Percentiles rank a stretch among this genome's conserved stretches.
Conservation (phyloP, 345 rosid species). For the Aethionema arabicum region DNA sequence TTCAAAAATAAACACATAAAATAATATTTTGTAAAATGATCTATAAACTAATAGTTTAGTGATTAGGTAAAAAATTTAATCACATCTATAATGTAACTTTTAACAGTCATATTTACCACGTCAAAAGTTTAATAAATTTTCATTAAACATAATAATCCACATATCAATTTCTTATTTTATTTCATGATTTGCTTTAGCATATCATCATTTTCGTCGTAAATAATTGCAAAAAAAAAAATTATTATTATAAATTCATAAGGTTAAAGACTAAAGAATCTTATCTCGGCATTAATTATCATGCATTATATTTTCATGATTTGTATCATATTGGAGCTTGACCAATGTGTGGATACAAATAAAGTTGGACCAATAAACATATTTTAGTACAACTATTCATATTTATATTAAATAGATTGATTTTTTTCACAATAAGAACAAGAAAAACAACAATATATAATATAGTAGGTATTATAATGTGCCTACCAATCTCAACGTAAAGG, state of each 20-base stretch:
- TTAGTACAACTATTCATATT: constrained; percentile 4
- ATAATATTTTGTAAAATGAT: too few relatives aligned
- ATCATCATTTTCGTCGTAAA: too few relatives aligned
- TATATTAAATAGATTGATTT: constrained; percentile 1
- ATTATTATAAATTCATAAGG: background rate
- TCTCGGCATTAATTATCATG: constrained; percentile 12
- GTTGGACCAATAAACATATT: constrained; percentile 19
- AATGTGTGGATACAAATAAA: constrained; percentile 23
- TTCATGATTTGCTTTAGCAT: too few relatives aligned
- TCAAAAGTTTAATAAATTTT: too few relatives aligned
- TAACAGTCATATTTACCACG: too few relatives aligned
- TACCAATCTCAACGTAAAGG: constrained; percentile 22
- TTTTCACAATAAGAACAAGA: background rate
- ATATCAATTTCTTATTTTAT: too few relatives aligned
- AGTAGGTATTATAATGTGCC: constrained; percentile 5
- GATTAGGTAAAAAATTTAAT: too few relatives aligned
- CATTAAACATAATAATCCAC: too few relatives aligned
- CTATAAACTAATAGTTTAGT: too few relatives aligned
- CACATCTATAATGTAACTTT: too few relatives aligned
- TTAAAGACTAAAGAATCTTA: constrained; percentile 6
- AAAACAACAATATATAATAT: background rate
- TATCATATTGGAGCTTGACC: constrained; percentile 16
- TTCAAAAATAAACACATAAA: too few relatives aligned
- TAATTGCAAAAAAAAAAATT: too few relatives aligned
- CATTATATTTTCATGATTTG: background rate